phyloP scores from a whole-genome alignment of 176 grass and related monocot species.

The Phoenix dactylifera region DNA sequence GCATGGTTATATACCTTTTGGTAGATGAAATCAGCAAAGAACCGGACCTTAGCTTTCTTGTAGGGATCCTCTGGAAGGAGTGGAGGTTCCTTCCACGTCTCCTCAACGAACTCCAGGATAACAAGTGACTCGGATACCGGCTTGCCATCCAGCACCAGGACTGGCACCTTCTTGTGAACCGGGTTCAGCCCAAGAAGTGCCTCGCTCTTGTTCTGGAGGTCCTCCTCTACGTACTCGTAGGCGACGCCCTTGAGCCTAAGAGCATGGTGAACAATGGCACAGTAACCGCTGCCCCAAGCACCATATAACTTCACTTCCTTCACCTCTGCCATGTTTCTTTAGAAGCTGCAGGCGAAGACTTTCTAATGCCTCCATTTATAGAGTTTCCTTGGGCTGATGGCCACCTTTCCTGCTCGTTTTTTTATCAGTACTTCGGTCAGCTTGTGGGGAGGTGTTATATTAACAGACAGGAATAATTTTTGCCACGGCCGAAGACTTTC shows the following conservation, averaged over 20 bases:
- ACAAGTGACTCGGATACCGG: slow-evolving; percentile 27
- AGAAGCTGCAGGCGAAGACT: too few species aligned
- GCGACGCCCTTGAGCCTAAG: slow-evolving; percentile 41
- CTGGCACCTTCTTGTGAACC: slow-evolving; percentile 39
- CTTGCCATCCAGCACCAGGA: slow-evolving; percentile 26
- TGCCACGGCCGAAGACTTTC: too few species aligned
- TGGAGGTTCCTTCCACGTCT: slow-evolving; percentile 27
- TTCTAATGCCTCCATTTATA: too few species aligned
- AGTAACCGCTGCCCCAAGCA: slow-evolving; percentile 27
- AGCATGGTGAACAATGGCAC: slow-evolving; percentile 24
- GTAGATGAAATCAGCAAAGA: slow-evolving; percentile 46
- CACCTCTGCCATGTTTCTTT: too few species aligned
- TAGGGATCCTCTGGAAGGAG: slow-evolving; percentile 13
- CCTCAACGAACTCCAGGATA: slow-evolving; percentile 45
- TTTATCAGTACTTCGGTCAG: too few species aligned
- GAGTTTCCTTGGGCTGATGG: too few species aligned
- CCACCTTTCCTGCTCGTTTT: too few species aligned
- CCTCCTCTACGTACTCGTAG: slow-evolving; percentile 53
- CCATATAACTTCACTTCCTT: slow-evolving; percentile 18
- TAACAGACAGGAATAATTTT: too few species aligned
- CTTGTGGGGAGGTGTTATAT: too few species aligned
- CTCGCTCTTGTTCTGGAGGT: slow-evolving; percentile 39
- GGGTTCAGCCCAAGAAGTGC: slow-evolving; percentile 27
- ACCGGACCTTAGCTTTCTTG: slow-evolving; percentile 4
- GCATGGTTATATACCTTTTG: too few species aligned